Evolutionary conservation across 768 basidiomycete species (phyloP), one percentile per base, ranked within the genome.

Genomic region (Termitomyces sp.): DNA sequence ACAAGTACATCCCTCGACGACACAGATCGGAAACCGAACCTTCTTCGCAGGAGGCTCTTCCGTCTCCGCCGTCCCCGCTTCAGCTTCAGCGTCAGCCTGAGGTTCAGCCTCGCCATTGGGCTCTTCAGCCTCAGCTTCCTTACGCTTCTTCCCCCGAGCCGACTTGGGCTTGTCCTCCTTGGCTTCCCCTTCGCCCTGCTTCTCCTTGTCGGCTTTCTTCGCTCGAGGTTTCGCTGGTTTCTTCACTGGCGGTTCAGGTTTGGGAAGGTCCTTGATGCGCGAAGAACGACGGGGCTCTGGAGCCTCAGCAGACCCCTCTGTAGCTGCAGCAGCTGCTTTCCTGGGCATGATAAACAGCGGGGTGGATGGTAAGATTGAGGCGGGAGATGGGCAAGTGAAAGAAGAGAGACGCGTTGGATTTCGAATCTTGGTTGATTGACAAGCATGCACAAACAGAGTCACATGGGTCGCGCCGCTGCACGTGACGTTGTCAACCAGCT

Each of bases 181-280:
- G 57, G 77, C 70, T 52, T 81, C 82, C 48, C 68, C 67, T 36
- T 69, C 70, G 22, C 65, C 68, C 6, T 68, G 65, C 46, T 76
- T 71, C 33, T 77, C 72, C 56, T 76, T 76, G 61, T 75, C 77
- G 53, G 66, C 79, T 54, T 83, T 82, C 70, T 81, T 82, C 43
- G 76, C 72, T 63, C 84, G 77, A 48, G 87, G 84, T 73, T 88
- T 89, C 6, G 83, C 76, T 24, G 81, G 72, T 69, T 85, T 88
- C 80, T 86, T 88, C 16, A 70, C 73, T 38, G 69, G 68, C 6
- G 74, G 70, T 42, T 69, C 84, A 2, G 73, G 68, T 69, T 85
- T 87, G 54, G 85, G 86, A 58, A 81, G 79, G 28, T 85, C 86
- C 70, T 89, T 89, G 73, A 90, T 88, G 65, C 88, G 85, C 33